Conservation (phyloP, 257 asterid genomes). For the Penstemon eatonii region DNA sequence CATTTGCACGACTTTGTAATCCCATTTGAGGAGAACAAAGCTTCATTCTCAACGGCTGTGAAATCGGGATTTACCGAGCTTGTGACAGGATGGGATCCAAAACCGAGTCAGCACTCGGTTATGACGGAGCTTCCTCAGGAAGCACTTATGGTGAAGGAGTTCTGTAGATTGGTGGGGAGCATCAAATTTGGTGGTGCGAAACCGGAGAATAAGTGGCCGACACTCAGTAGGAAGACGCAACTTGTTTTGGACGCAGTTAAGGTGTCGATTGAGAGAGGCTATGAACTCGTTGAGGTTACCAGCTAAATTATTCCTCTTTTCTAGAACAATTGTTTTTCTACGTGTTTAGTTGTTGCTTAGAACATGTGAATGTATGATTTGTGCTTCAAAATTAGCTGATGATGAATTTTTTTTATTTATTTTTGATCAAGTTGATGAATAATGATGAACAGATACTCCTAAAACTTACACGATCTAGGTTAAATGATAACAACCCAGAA, state of each 20-base stretch:
- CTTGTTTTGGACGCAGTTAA: constrained; percentile 72
- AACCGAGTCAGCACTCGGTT: constrained; percentile 44
- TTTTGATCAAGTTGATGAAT: no score
- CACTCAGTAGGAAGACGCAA: constrained; percentile 66
- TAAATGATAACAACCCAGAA: no score
- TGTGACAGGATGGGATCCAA: constrained; percentile 45
- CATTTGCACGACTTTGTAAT: constrained; percentile 53
- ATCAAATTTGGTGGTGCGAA: constrained; percentile 41
- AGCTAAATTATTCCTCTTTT: constrained; percentile 8
- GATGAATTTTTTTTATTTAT: no score
- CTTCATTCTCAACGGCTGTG: constrained; percentile 39
- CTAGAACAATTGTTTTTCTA: no score
- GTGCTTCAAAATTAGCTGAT: no score
- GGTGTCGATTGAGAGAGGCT: constrained; percentile 61
- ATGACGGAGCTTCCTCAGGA: constrained; percentile 72
- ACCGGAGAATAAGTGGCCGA: constrained; percentile 69
- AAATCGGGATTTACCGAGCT: constrained; percentile 38
- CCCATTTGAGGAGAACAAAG: constrained; percentile 57
- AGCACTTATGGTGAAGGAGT: constrained; percentile 69
- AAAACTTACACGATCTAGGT: no score
- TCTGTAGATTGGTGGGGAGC: constrained; percentile 43
- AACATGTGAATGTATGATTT: no score
- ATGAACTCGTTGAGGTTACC: constrained; percentile 41
- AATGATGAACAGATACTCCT: no score
- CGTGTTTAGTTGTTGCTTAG: no score